These are phyloP conservation scores for Cystobasidiaceae sp. DNA, from an alignment of 1,284 basidiomycete genomes.

Conservation along the genomic window DNA sequence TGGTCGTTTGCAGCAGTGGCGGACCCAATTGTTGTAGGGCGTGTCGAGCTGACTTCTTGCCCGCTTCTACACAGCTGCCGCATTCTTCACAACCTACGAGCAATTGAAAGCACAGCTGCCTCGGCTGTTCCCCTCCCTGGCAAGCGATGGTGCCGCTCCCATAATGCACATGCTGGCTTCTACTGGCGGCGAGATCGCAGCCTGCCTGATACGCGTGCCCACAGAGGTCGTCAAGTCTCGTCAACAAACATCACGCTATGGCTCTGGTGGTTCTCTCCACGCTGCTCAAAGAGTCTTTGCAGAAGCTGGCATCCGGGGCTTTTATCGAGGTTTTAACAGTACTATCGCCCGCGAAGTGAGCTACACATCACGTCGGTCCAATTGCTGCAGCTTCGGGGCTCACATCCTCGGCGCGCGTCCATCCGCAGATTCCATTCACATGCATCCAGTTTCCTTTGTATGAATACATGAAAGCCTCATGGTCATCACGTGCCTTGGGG, in stretches of 20 bases:
- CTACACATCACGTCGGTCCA: background rate
- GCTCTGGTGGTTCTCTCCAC: slow-evolving; percentile 52
- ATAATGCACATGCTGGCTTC: slow-evolving; percentile 48
- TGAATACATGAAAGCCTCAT: slow-evolving; percentile 70
- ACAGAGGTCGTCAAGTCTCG: slow-evolving; percentile 90
- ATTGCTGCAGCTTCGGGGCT: background rate
- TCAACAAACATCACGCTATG: slow-evolving; percentile 68
- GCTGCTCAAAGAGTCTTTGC: slow-evolving; percentile 53
- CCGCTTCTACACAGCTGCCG: slow-evolving; percentile 60
- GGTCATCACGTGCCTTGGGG: slow-evolving; percentile 49
- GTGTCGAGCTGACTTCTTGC: too few relatives aligned
- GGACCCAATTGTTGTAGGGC: too few relatives aligned
- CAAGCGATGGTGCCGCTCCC: slow-evolving; percentile 34
- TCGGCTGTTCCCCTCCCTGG: slow-evolving; percentile 19
- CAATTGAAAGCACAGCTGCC: slow-evolving; percentile 71
- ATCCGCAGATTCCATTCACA: slow-evolving; percentile 83
- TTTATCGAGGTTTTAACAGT: slow-evolving; percentile 72
- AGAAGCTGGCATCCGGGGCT: slow-evolving; percentile 62
- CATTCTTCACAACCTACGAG: slow-evolving; percentile 95
- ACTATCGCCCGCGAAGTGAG: slow-evolving; percentile 71
- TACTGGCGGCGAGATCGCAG: slow-evolving; percentile 53
- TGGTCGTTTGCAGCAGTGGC: too few relatives aligned
- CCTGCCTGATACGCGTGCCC: slow-evolving; percentile 87
- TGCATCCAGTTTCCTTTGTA: slow-evolving; percentile 96
- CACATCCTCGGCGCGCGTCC: background rate